These are phyloP conservation scores for Linderina pennispora DNA, from an alignment of 192 early-diverging fungal species.

Conservation along the genomic window DNA sequence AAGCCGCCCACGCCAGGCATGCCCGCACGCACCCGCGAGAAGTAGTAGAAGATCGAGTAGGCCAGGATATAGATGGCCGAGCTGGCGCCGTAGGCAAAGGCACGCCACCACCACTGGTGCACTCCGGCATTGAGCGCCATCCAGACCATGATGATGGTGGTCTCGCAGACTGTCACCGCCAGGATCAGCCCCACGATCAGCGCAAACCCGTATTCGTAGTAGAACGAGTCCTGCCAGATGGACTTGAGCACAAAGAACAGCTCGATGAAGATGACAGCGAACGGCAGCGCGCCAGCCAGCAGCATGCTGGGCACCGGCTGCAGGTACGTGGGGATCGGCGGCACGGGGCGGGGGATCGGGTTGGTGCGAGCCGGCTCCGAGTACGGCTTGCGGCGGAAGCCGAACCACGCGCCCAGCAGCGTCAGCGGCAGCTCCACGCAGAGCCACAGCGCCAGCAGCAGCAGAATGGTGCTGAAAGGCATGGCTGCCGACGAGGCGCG, in stretches of 20 bases:
- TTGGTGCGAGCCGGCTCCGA: slow-evolving; percentile 86
- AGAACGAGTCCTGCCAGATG: slow-evolving; percentile 62
- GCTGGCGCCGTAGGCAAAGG: slow-evolving; percentile 71
- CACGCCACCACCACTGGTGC: slow-evolving; percentile 92
- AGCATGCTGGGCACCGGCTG: slow-evolving; percentile 49
- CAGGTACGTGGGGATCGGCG: slow-evolving; percentile 72
- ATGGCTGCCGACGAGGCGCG: slow-evolving; percentile 84
- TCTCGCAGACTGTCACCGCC: slow-evolving; percentile 54
- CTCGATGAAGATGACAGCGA: slow-evolving; percentile 68
- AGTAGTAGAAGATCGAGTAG: slow-evolving; percentile 72
- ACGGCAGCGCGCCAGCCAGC: slow-evolving; percentile 66
- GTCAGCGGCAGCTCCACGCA: slow-evolving; percentile 72
- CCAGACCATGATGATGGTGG: slow-evolving; percentile 63
- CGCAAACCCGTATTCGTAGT: slow-evolving; percentile 59
- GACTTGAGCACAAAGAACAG: slow-evolving; percentile 66
- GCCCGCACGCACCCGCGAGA: slow-evolving; percentile 55
- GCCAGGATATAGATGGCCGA: slow-evolving; percentile 74
- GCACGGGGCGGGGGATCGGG: slow-evolving; percentile 89
- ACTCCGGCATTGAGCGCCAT: slow-evolving; percentile 61
- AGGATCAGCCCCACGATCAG: slow-evolving; percentile 56
- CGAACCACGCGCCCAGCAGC: slow-evolving; percentile 82
- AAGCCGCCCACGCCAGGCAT: slow-evolving; percentile 47
- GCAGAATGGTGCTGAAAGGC: slow-evolving; percentile 81
- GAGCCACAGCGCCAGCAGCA: slow-evolving; percentile 75
- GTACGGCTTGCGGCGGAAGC: slow-evolving; percentile 66